These are phyloP conservation scores for Coemansia sp. DNA, from an alignment of 192 early-diverging fungal species.

Conservation along the genomic window DNA sequence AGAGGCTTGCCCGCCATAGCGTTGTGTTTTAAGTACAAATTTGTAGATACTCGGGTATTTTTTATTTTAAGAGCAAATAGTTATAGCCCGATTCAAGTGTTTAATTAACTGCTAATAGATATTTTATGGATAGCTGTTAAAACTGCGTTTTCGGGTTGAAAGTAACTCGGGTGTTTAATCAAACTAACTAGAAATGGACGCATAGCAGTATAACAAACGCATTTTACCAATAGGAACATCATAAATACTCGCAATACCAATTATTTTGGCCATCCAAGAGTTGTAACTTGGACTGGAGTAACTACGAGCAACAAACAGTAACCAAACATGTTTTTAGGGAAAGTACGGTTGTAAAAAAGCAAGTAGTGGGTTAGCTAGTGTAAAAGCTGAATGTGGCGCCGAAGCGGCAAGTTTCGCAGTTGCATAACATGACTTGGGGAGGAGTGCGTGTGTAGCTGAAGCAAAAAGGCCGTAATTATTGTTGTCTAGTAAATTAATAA, in stretches of 20 bases:
- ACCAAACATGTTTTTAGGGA: background rate
- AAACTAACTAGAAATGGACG: background rate
- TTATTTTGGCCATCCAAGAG: background rate
- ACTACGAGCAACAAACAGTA: background rate
- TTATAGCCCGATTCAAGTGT: background rate
- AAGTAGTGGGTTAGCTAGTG: background rate
- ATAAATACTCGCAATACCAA: background rate
- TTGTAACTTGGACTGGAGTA: background rate
- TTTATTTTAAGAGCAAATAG: background rate
- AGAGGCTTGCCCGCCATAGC: no score
- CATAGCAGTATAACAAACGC: background rate
- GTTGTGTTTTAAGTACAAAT: no score
- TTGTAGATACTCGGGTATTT: background rate
- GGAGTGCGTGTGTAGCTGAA: no score
- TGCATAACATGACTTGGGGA: no score
- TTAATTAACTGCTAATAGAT: background rate
- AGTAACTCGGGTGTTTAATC: background rate
- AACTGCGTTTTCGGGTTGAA: slow-evolving; percentile 5
- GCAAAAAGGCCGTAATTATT: no score
- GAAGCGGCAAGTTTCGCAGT: background rate
- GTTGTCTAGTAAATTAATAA: no score
- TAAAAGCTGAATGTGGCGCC: background rate
- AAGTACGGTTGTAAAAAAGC: background rate
- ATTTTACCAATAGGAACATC: background rate
- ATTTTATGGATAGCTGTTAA: background rate